Percentiles rank a stretch among this genome's conserved stretches.
These are phyloP conservation scores for Stentor roeselii DNA, from an alignment of 73 alveolate genomes.

Conservation along the genomic window DNA sequence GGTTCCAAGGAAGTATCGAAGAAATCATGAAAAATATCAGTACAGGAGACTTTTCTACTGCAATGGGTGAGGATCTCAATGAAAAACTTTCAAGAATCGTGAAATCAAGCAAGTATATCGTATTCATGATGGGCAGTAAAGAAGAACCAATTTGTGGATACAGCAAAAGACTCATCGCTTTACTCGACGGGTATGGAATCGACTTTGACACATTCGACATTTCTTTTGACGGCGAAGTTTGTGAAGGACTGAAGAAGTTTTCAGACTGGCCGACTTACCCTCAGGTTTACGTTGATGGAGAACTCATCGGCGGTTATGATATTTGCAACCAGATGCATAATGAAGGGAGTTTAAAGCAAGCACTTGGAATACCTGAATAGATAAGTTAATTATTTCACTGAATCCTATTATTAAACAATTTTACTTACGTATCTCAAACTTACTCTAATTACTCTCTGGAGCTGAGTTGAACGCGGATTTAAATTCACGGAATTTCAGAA, in stretches of 20 bases:
- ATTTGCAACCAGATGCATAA: conserved; percentile 71
- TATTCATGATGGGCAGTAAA: conserved; percentile 82
- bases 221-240: conserved; percentile 47
- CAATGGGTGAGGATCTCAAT: neutral
- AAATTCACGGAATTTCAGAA: neutral
- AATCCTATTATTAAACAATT: too few relatives aligned
- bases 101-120: conserved; percentile 48
- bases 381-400: too few relatives aligned
- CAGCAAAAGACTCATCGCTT: conserved; percentile 54
- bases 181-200: conserved; percentile 28
- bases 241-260: conserved; percentile 73
- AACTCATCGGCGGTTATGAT: conserved; percentile 74
- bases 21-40: neutral
- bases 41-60: neutral
- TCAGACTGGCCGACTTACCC: conserved; percentile 94
- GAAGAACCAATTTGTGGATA: conserved; percentile 79
- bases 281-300: conserved; percentile 48
- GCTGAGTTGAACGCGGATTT: too few relatives aligned
- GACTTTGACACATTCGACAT: conserved; percentile 65
- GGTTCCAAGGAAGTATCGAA: neutral
- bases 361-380: conserved; percentile 35
- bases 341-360: conserved; percentile 52
- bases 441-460: too few relatives aligned
- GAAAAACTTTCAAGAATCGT: neutral
- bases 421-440: too few relatives aligned